Base-by-base conservation (phyloP, 2,329 filamentous ascomycete species). In the Venturiaceae sp. region DNA sequence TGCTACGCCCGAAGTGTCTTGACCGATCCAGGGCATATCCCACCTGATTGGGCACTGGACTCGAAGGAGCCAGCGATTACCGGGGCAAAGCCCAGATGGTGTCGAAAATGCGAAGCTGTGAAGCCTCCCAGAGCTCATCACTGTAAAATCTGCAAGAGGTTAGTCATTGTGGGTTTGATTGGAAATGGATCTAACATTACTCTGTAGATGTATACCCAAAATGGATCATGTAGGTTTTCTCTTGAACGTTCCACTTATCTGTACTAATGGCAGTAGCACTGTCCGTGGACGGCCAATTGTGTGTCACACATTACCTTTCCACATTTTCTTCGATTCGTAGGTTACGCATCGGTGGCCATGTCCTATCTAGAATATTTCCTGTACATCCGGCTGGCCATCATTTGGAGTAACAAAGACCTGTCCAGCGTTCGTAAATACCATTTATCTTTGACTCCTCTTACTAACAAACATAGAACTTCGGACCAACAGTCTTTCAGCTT, bases 261-360 rank as follows among this genome's bases (percentile, higher is more conserved):
- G 6, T 23, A n/a, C 44, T 50, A 21, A 50, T 23, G 4, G 9
- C 5, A n/a, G 19, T 13, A 50, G 73, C 88, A 95, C 74, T 94
- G 89, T 68, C 88, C 89, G 2, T 94, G 89, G 89, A 92, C 88
- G 3, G 77, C 74, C 61, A 92, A 92, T 72, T 95, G 90, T 74
- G 87, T 94, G 57, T 91, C 87, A 13, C 82, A 91, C 70, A 85
- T 84, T 61, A 92, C 87, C 1, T 88, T 91, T 66, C 89, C 90
- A 7, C 86, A 92, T 73, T 94, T 94, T 71, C 63, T 91, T 52
- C 87, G 89, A 65, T 92, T 94, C 74, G 77, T 94, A 46, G 68
- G 83, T 62, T 92, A 84, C 68, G 79, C 87, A 28, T 86, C 87
- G 66, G 60, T 80, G 14, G 77, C 86, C 1, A 83, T 90, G 64